These are phyloP conservation scores for Rhodotorula glutinis DNA, from an alignment of 1,284 basidiomycete genomes.

Conservation along the genomic window DNA sequence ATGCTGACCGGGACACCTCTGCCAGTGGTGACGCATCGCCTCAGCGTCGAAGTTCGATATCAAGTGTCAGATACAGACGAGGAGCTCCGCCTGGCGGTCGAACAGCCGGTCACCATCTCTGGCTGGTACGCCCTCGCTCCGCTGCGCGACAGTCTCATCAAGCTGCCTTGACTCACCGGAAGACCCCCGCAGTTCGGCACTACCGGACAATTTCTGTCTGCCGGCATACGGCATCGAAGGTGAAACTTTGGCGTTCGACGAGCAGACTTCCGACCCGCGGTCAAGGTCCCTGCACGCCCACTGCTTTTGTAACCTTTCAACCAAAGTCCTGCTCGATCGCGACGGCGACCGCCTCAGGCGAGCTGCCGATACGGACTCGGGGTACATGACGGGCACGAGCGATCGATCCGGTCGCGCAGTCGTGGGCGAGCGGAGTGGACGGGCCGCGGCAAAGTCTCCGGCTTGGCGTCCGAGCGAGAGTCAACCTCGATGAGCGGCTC, in stretches of 20 bases:
- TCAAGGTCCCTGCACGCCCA: neutral
- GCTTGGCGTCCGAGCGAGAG: no score
- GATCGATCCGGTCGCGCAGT: no score
- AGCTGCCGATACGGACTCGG: neutral
- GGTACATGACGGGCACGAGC: neutral
- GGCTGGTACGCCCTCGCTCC: slow-evolving; percentile 5
- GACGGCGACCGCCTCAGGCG: neutral
- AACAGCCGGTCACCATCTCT: slow-evolving; percentile 25
- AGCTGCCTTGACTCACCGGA: neutral
- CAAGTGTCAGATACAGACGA: neutral
- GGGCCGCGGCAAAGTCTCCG: no score
- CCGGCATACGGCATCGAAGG: slow-evolving; percentile 18
- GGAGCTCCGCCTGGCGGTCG: slow-evolving; percentile 21
- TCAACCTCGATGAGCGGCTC: no score
- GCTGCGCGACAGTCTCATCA: neutral
- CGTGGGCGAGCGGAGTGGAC: no score
- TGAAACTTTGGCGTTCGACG: no score
- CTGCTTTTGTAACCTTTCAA: neutral
- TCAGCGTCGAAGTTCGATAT: slow-evolving; percentile 27
- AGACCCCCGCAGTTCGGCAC: slow-evolving; percentile 13
- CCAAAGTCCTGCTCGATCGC: neutral
- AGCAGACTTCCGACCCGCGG: neutral
- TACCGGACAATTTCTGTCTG: slow-evolving; percentile 23
- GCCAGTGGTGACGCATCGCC: slow-evolving; percentile 10
- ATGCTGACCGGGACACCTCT: no score